phyloP scores from a whole-genome alignment of 2,329 filamentous ascomycete genomes.

The Cercospora beticola region DNA sequence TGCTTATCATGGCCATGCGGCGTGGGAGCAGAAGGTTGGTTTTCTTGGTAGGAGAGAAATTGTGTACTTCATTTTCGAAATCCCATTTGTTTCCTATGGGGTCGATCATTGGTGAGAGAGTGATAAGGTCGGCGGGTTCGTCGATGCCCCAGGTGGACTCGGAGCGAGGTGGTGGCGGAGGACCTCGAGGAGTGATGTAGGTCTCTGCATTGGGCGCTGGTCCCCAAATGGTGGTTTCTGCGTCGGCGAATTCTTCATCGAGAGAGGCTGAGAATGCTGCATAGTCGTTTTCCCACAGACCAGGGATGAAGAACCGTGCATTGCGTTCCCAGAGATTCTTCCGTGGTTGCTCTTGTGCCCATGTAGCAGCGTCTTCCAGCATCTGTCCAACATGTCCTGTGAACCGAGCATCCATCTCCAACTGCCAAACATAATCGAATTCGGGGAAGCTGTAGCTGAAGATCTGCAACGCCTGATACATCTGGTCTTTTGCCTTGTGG shows the following conservation, averaged over 20 bases:
- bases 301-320: slow-evolving; percentile 69
- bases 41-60: not conserved
- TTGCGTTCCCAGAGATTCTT: slow-evolving; percentile 70
- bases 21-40: slow-evolving; percentile 50
- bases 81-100: slow-evolving; percentile 69
- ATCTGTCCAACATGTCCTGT: slow-evolving; percentile 62
- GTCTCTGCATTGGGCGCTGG: slow-evolving; percentile 56
- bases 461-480: slow-evolving; percentile 65
- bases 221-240: slow-evolving; percentile 61
- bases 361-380: slow-evolving; percentile 49
- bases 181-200: slow-evolving; percentile 32
- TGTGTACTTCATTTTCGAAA: slow-evolving; percentile 62
- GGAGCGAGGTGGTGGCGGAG: slow-evolving; percentile 59
- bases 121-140: slow-evolving; percentile 70
- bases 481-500: slow-evolving; percentile 70
- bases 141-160: slow-evolving; percentile 71
- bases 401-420: slow-evolving; percentile 79
- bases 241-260: slow-evolving; percentile 57
- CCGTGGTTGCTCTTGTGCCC: slow-evolving; percentile 64
- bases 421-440: slow-evolving; percentile 66
- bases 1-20: slow-evolving; percentile 70
- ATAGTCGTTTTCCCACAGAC: slow-evolving; percentile 50
- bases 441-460: slow-evolving; percentile 48
- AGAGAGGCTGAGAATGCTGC: not conserved
- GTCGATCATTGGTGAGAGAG: slow-evolving; percentile 71